Evolutionary conservation across 2,329 filamentous ascomycete species (phyloP).

Genomic region (Blastomyces percursus): DNA sequence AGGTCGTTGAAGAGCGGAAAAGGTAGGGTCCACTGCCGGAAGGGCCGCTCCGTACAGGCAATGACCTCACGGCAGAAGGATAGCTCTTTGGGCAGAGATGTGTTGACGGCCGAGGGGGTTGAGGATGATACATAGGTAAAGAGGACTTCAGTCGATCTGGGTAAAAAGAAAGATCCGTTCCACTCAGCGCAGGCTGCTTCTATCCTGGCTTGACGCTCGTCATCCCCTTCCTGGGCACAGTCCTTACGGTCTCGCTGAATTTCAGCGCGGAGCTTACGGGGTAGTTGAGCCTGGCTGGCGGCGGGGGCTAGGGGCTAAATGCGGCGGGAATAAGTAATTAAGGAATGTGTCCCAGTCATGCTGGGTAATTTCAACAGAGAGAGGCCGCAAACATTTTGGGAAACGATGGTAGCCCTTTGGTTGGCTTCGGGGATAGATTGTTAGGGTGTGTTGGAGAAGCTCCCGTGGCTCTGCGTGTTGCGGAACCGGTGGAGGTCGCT

Average conservation of each 20-base stretch:
- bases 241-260: conserved; percentile 34
- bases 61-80: conserved; percentile 26
- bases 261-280: conserved; percentile 30
- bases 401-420: conserved; percentile 33
- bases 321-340: conserved; percentile 31
- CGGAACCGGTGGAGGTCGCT: conserved; percentile 20
- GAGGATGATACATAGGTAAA: conserved; percentile 28
- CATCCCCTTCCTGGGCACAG: conserved; percentile 32
- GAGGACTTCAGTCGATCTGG: conserved; percentile 25
- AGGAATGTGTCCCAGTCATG: conserved; percentile 37
- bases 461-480: conserved; percentile 11
- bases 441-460: conserved; percentile 28
- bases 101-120: conserved; percentile 23
- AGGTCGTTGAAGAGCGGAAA: conserved; percentile 3
- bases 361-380: conserved; percentile 26
- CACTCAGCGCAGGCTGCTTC: conserved; percentile 33
- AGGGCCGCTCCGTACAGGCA: conserved; percentile 18
- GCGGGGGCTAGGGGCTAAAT: conserved; percentile 31
- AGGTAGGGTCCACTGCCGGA: conserved; percentile 2
- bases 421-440: conserved; percentile 32
- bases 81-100: conserved; percentile 33
- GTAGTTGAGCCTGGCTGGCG: conserved; percentile 26
- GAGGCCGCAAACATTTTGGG: conserved; percentile 31
- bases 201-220: conserved; percentile 29
- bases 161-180: conserved; percentile 34